These are phyloP conservation scores for Amphicarpaea edgeworthii DNA, from an alignment of 306 rosid species.

Conservation along the genomic window DNA sequence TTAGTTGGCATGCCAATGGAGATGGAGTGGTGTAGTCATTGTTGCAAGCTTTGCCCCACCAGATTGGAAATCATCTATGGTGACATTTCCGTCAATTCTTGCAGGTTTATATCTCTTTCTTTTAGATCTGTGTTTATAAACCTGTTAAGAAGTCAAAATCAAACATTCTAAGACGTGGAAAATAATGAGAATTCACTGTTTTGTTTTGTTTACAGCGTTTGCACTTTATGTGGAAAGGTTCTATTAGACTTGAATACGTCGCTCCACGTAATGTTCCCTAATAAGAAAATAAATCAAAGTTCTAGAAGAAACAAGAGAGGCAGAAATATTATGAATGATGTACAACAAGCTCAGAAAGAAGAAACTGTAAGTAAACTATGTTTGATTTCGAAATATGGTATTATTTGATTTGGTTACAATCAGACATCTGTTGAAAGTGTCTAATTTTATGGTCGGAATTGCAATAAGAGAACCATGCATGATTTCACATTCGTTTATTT, in stretches of 20 bases:
- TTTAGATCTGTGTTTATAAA: too few relatives aligned
- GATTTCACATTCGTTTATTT: not conserved
- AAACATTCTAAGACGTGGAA: too few relatives aligned
- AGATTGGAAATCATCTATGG: constrained; percentile 13
- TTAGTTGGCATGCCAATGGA: not conserved
- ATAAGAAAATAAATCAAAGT: not conserved
- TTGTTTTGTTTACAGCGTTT: constrained; percentile 29
- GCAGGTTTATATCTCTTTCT: too few relatives aligned
- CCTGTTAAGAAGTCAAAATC: too few relatives aligned
- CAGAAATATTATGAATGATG: not conserved
- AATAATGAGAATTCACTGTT: not conserved
- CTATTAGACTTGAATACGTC: not conserved
- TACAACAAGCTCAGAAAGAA: not conserved
- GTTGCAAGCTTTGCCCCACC: constrained; percentile 27
- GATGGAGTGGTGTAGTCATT: constrained; percentile 28
- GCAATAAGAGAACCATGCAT: not conserved
- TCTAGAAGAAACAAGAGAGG: not conserved
- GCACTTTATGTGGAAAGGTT: constrained; percentile 42
- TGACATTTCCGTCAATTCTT: not conserved
- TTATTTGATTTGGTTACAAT: not conserved
- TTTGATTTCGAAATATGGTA: too few relatives aligned
- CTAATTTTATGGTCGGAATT: not conserved
- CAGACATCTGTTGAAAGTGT: not conserved
- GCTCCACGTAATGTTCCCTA: not conserved
- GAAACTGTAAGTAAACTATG: constrained; percentile 5